Conservation (phyloP, 31 red algal species). For the Odonthalia washingtoniensis region DNA sequence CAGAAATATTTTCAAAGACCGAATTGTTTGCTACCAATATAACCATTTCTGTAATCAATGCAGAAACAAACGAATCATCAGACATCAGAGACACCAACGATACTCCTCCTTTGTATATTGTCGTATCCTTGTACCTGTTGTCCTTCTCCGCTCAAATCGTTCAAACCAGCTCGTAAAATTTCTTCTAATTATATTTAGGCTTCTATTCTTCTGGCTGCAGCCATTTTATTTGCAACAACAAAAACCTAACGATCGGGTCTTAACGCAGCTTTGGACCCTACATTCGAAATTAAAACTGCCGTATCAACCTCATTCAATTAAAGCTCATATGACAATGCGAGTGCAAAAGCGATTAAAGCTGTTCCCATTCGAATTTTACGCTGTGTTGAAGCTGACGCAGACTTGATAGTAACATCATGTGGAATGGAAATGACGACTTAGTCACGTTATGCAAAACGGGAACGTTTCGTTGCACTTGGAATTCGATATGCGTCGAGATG, state of each 20-base stretch:
- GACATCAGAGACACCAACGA: too few relatives aligned
- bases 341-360: slow-evolving; percentile 66
- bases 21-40: too few relatives aligned
- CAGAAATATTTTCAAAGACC: too few relatives aligned
- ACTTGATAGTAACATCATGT: too few relatives aligned
- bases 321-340: slow-evolving; percentile 80
- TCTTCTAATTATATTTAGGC: slow-evolving; percentile 74
- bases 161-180: slow-evolving; percentile 59
- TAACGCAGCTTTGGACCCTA: slow-evolving; percentile 47
- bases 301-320: slow-evolving; percentile 77
- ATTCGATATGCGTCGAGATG: too few relatives aligned
- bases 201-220: slow-evolving; percentile 46
- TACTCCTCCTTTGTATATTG: slow-evolving; percentile 25
- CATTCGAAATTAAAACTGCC: slow-evolving; percentile 69
- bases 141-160: slow-evolving; percentile 18
- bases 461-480: too few relatives aligned
- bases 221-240: slow-evolving; percentile 68
- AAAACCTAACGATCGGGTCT: slow-evolving; percentile 76
- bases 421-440: too few relatives aligned
- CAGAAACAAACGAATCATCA: too few relatives aligned
- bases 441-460: too few relatives aligned
- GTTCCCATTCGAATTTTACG: slow-evolving; percentile 48
- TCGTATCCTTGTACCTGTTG: not conserved
- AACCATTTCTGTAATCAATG: too few relatives aligned
- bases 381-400: too few relatives aligned